A percentile compares a stretch with the other conserved stretches of the same genome.
phyloP scores from a whole-genome alignment of 1,284 basidiomycete species.

The Phlebopus sp. region DNA sequence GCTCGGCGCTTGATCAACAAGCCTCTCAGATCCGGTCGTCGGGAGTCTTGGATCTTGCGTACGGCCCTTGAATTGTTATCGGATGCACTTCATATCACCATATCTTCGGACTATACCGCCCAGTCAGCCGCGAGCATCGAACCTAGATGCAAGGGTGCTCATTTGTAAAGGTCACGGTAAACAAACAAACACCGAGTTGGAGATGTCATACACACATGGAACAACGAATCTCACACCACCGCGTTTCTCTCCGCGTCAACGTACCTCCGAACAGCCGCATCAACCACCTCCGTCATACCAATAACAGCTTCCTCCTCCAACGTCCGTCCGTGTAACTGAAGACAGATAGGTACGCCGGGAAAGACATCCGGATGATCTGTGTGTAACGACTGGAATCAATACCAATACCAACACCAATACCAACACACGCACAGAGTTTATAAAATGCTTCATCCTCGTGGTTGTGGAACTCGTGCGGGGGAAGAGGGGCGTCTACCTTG shows the following conservation, averaged over 20 bases:
- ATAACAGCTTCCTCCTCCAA: constrained; percentile 77
- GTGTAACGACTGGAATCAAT: constrained; percentile 6
- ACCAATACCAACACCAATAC: not conserved
- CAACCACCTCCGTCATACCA: constrained; percentile 60
- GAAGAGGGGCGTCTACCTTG: constrained; percentile 42
- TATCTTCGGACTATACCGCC: too few relatives aligned
- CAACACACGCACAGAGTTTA: constrained; percentile 50
- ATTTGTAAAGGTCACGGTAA: too few relatives aligned
- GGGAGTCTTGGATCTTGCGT: too few relatives aligned
- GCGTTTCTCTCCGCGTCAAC: not conserved
- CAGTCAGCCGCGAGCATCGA: too few relatives aligned
- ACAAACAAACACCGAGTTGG: too few relatives aligned
- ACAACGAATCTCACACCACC: too few relatives aligned
- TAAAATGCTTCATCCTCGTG: constrained; percentile 51
- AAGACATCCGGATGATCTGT: constrained; percentile 60
- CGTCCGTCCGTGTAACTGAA: constrained; percentile 68
- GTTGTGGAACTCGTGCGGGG: constrained; percentile 47
- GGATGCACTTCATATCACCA: too few relatives aligned
- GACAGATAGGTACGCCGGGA: constrained; percentile 60
- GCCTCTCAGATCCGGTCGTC: too few relatives aligned
- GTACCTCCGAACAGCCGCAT: constrained; percentile 35
- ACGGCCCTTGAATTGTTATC: too few relatives aligned
- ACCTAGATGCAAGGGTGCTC: too few relatives aligned
- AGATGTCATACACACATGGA: too few relatives aligned
- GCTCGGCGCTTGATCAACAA: too few relatives aligned